phyloP scores from a whole-genome alignment of 441 rosid species.

The Cnidoscolus chayamansa region DNA sequence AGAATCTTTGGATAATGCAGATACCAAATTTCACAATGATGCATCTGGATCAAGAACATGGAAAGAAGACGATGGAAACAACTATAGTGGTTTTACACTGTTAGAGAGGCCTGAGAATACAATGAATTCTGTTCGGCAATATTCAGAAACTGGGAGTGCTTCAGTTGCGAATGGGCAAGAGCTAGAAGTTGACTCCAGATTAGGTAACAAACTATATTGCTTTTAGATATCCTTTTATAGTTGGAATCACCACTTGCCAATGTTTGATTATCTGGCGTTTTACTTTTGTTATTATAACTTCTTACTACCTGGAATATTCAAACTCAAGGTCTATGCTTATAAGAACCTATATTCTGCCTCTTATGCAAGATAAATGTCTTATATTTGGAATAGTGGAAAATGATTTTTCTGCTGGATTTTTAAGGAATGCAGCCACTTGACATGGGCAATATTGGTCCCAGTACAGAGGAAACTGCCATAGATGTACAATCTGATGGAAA shows the following conservation, averaged over 20 bases:
- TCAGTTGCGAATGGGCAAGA: constrained; percentile 26
- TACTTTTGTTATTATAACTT: not conserved
- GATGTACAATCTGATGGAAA: constrained; percentile 29
- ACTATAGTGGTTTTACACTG: constrained; percentile 46
- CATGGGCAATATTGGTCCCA: constrained; percentile 25
- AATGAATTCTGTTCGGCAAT: constrained; percentile 21
- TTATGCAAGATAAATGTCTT: constrained; percentile 6
- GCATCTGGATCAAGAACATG: constrained; percentile 19
- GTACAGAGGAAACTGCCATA: constrained; percentile 30
- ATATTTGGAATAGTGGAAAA: constrained; percentile 11
- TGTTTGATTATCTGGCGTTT: not conserved
- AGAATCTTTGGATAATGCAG: constrained; percentile 26
- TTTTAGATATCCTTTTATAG: constrained; percentile 17
- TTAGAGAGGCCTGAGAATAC: constrained; percentile 46
- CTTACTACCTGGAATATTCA: not conserved
- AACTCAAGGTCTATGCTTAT: not conserved
- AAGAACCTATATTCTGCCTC: not conserved
- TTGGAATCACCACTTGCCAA: not conserved
- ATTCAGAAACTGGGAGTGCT: constrained; percentile 23
- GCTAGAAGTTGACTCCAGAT: constrained; percentile 19
- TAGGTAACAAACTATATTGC: constrained; percentile 36
- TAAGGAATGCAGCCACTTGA: constrained; percentile 60
- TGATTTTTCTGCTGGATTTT: constrained; percentile 33
- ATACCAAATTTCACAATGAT: constrained; percentile 20
- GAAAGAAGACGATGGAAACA: constrained; percentile 33